A percentile compares a stretch with the other conserved stretches of the same genome.
These are phyloP conservation scores for Phytophthora sojae DNA, from an alignment of 352 stramenopile genomes.

Conservation along the genomic window DNA sequence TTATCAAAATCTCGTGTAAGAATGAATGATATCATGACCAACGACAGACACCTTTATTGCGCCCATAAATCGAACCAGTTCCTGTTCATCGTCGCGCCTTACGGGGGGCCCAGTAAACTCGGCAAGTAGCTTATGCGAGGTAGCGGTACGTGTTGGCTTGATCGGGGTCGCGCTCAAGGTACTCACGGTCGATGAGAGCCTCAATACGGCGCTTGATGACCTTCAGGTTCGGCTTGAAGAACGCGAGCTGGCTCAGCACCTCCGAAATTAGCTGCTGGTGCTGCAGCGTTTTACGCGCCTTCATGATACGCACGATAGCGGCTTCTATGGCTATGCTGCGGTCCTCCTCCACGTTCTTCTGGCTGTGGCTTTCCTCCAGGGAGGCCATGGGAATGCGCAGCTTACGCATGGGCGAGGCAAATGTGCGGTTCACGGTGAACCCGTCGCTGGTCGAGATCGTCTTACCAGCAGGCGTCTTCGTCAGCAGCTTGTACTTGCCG, in stretches of 20 bases:
- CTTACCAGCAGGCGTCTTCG: constrained; percentile 93
- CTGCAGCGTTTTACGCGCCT: constrained; percentile 96
- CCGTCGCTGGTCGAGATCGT: constrained; percentile 95
- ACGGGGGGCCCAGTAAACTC: constrained; percentile 10
- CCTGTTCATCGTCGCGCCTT: constrained; percentile 22
- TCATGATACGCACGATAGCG: constrained; percentile 99
- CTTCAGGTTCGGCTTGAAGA: constrained; percentile 99
- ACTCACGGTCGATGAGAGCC: constrained; percentile 98
- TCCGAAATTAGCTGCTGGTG: constrained; percentile 99
- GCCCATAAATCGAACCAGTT: constrained; percentile 26
- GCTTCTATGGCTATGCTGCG: constrained; percentile 98
- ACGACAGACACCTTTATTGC: constrained; percentile 33
- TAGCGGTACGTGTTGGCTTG: constrained; percentile 97
- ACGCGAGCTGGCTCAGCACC: constrained; percentile 97
- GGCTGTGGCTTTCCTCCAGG: constrained; percentile 98
- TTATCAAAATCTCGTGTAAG: background rate
- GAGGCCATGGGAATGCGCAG: constrained; percentile 99
- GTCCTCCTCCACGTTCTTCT: constrained; percentile 98
- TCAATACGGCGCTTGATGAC: constrained; percentile 98
- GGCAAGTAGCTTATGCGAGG: constrained; percentile 77
- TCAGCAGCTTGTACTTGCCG: constrained; percentile 98
- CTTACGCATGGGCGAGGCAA: constrained; percentile 96
- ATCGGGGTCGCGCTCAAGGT: constrained; percentile 97
- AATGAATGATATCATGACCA: constrained; percentile 22
- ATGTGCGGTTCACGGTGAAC: constrained; percentile 96